A percentile compares a stretch with the other conserved stretches of the same genome.
These are phyloP conservation scores for Geranium incanum DNA, from an alignment of 441 rosid species.

Conservation along the genomic window DNA sequence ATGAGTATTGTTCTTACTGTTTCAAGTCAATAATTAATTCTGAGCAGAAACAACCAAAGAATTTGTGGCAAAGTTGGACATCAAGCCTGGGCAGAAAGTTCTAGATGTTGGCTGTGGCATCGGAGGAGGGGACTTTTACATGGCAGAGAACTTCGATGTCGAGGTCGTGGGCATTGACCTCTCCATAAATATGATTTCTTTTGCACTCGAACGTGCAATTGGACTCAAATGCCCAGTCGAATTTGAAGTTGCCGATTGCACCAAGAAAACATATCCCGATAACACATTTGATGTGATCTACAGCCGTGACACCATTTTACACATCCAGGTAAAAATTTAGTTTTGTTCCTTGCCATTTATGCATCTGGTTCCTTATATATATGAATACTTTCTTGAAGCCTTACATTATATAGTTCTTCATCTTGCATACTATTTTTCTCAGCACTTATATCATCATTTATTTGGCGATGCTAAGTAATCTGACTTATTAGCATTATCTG, in stretches of 20 bases:
- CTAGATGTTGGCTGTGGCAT: conserved; percentile 98
- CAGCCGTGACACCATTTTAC: conserved; percentile 89
- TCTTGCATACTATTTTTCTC: not conserved
- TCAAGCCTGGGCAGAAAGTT: conserved; percentile 85
- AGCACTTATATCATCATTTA: not conserved
- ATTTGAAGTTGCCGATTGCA: conserved; percentile 96
- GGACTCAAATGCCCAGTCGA: conserved; percentile 83
- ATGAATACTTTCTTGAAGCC: not conserved
- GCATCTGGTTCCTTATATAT: not conserved
- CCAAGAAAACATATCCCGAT: conserved; percentile 70
- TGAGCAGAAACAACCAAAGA: conserved; percentile 85
- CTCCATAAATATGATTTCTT: conserved; percentile 85
- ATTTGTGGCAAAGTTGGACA: conserved; percentile 76
- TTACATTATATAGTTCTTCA: not conserved
- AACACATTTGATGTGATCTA: conserved; percentile 77
- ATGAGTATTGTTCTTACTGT: conserved; percentile 8
- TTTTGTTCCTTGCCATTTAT: not conserved
- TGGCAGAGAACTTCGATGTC: conserved; percentile 81
- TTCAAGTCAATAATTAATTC: conserved; percentile 13
- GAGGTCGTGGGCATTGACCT: conserved; percentile 90
- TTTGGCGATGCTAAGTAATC: not conserved
- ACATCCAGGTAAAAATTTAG: conserved; percentile 58
- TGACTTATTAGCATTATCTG: not conserved
- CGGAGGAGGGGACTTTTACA: conserved; percentile 96
- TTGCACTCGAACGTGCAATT: conserved; percentile 86